phyloP scores from a whole-genome alignment of 495 filamentous ascomycete genomes.

The Penicillium parvum region DNA sequence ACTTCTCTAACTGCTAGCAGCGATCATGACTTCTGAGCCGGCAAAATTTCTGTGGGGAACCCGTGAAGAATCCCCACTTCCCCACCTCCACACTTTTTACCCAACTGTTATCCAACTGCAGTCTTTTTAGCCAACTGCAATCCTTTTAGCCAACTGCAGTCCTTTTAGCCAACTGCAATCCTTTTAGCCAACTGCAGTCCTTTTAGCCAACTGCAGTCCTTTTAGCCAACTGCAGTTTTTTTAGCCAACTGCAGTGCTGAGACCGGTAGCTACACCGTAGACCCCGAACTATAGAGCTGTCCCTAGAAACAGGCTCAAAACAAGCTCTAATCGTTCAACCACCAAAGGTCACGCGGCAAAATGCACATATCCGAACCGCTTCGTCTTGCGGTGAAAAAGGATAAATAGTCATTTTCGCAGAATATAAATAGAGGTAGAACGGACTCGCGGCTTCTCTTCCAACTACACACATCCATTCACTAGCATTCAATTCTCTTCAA shows the following conservation, averaged over 20 bases:
- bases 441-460: slow-evolving; percentile 3
- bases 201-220: slow-evolving; percentile 4
- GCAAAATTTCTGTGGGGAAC: slow-evolving; percentile 10
- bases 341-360: slow-evolving; percentile 5
- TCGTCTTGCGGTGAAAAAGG: slow-evolving; percentile 8
- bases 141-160: background rate
- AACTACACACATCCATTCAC: slow-evolving; percentile 8
- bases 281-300: slow-evolving; percentile 2
- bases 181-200: slow-evolving; percentile 7
- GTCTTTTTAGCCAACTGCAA: background rate
- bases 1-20: no score
- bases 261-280: slow-evolving; percentile 1
- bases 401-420: slow-evolving; percentile 9
- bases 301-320: slow-evolving; percentile 2
- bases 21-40: slow-evolving; percentile 5
- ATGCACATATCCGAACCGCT: slow-evolving; percentile 4
- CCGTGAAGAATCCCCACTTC: slow-evolving; percentile 13
- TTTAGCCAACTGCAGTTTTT: slow-evolving; percentile 5
- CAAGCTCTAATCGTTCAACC: background rate
- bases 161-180: slow-evolving; percentile 1
- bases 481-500: slow-evolving; percentile 6
- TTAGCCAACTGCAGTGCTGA: background rate
- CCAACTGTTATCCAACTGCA: background rate
- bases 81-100: slow-evolving; percentile 4
- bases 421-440: slow-evolving; percentile 9